Evolutionary conservation across 1,284 basidiomycete genomes (phyloP).

Genomic region (Afroboletus lepidellus): DNA sequence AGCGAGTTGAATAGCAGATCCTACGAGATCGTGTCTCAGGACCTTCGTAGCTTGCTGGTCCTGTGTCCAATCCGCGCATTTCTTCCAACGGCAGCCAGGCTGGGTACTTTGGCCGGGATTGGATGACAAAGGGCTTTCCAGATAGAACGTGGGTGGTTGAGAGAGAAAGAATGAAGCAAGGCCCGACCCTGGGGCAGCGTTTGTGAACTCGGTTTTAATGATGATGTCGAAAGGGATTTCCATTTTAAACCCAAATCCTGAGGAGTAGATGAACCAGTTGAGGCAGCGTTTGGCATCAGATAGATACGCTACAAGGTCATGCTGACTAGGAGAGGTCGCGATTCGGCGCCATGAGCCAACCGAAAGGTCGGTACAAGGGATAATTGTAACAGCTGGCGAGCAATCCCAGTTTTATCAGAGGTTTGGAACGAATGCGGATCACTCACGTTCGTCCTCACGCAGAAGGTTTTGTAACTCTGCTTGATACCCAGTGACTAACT

Average conservation of each 20-base stretch:
- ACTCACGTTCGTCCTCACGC: conserved; percentile 71
- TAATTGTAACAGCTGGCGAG: conserved; percentile 64
- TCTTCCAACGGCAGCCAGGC: conserved; percentile 52
- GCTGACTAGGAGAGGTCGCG: conserved; percentile 48
- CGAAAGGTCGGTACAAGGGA: conserved; percentile 70
- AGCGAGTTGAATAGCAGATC: conserved; percentile 60
- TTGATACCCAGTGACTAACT: conserved; percentile 52
- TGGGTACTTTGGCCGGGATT: conserved; percentile 32
- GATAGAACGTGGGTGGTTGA: conserved; percentile 63
- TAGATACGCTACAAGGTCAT: conserved; percentile 73
- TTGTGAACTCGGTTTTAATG: conserved; percentile 54
- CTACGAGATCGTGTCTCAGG: conserved; percentile 64
- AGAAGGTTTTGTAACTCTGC: conserved; percentile 60
- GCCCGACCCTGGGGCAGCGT: conserved; percentile 54
- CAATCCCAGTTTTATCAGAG: conserved; percentile 7
- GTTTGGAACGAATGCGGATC: not conserved
- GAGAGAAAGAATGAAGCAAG: conserved; percentile 63
- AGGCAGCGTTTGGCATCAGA: conserved; percentile 63
- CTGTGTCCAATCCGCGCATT: conserved; percentile 76
- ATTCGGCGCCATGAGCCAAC: conserved; percentile 78
- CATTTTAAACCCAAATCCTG: conserved; percentile 77
- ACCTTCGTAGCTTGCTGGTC: conserved; percentile 65
- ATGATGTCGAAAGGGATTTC: conserved; percentile 71
- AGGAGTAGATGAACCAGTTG: conserved; percentile 74
- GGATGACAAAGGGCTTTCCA: conserved; percentile 46